Evolutionary conservation across 164 flowering plant species (phyloP), one percentile per base, ranked within the genome.

Genomic region (Dillenia suffruticosa): DNA sequence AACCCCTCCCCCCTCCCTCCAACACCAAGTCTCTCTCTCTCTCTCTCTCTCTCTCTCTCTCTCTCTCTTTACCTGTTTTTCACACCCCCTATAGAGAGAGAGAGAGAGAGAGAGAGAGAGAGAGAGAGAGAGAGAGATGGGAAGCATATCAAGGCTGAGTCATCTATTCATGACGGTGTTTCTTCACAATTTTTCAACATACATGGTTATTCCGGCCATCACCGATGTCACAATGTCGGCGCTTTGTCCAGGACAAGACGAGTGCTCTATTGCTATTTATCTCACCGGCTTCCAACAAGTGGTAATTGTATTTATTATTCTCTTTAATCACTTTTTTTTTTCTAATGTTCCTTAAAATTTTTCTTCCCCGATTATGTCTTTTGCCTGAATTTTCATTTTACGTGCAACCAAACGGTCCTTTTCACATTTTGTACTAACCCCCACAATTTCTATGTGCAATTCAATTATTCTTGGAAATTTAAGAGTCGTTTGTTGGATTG

Each of bases 201-300:
- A 71, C 69, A 79, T 85, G 74, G 89, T 82, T 44, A 14, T 73
- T 69, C 95, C 97, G 49, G 81, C 84, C 73, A 83, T 90, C 45
- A 86, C 86, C 2, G 97, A 88, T 55, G 87, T 86, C 61, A 82
- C 89, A 54, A 80, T 88, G 91, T 45, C 72, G 0, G 97, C 95
- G 0, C 74, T 88, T 61, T 90, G 97, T 64, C 95, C 97, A 45
- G 91, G 89, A 32, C 19, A 69, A 69, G 88, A 88, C 24, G 82
- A 88, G 61, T 90, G 97, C 74, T 81, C 92, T 1, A 76, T 82
- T 16, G 91, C 94, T 63, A 88, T 90, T 59, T 90, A 86, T 69
- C 91, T 90, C 72, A 56, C 82, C 50, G 95, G 95, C 9, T 66
- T 84, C 74, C 97, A 82, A 63, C 94, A 88, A 32, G 89, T 76